phyloP scores from a whole-genome alignment of 2,329 filamentous ascomycete genomes.

The Graphilbum ipis-grandicollis region DNA sequence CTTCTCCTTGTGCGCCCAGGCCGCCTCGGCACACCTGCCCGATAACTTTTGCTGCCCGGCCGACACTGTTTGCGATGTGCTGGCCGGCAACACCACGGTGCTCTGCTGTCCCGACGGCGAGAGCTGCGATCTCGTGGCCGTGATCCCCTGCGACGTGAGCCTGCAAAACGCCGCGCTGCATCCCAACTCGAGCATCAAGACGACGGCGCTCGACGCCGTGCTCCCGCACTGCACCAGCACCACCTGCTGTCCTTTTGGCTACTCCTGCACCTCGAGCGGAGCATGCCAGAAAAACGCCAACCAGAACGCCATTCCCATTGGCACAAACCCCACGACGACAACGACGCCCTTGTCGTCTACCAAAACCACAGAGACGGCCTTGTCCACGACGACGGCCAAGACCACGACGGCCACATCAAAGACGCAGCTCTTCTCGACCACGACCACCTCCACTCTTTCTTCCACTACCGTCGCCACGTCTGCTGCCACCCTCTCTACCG shows the following conservation, averaged over 20 bases:
- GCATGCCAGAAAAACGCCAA: conserved; percentile 35
- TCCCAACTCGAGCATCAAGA: conserved; percentile 46
- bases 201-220: conserved; percentile 38
- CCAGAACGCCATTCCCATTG: conserved; percentile 20
- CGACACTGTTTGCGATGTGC: conserved; percentile 34
- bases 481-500: conserved; percentile 10
- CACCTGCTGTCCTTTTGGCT: conserved; percentile 59
- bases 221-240: conserved; percentile 37
- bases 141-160: conserved; percentile 46
- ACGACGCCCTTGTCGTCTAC: too few species aligned
- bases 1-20: conserved; percentile 33
- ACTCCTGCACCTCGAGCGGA: conserved; percentile 34
- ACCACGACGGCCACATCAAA: too few species aligned
- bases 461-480: conserved; percentile 1
- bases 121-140: conserved; percentile 41
- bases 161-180: conserved; percentile 43
- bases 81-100: conserved; percentile 48
- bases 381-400: too few species aligned
- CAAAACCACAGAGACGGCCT: too few species aligned
- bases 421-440: conserved; percentile 7
- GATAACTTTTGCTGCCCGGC: conserved; percentile 49
- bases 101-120: conserved; percentile 49
- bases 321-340: conserved; percentile 4
- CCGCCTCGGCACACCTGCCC: conserved; percentile 27
- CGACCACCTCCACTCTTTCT: conserved; percentile 10